Conservation (phyloP, 2,329 filamentous ascomycete species). For the Paramyrothecium sp. region DNA sequence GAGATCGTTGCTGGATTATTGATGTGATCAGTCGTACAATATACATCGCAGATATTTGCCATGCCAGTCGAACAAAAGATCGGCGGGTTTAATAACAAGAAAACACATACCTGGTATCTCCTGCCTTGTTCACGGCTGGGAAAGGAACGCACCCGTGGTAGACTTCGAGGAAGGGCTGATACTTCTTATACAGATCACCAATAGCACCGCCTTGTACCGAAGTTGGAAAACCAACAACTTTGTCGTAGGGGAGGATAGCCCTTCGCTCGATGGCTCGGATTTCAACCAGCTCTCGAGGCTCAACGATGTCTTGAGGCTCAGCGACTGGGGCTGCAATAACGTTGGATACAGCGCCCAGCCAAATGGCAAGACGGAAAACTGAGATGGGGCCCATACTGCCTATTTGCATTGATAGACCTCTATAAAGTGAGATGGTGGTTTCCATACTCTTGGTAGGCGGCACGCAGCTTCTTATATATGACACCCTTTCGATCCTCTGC, state of each 20-base stretch:
- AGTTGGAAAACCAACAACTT: slow-evolving; percentile 21
- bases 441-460: too few species aligned
- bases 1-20: slow-evolving; percentile 29
- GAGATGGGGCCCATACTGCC: not conserved
- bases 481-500: too few species aligned
- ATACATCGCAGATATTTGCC: not conserved
- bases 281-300: not conserved
- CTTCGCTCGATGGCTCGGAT: slow-evolving; percentile 2
- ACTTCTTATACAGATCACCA: slow-evolving; percentile 24
- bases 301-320: not conserved
- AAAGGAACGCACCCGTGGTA: slow-evolving; percentile 62
- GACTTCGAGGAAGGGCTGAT: slow-evolving; percentile 34
- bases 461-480: too few species aligned
- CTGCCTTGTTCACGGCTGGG: slow-evolving; percentile 55
- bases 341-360: not conserved
- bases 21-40: not conserved
- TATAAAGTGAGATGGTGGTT: too few species aligned
- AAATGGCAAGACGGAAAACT: not conserved
- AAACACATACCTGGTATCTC: slow-evolving; percentile 51
- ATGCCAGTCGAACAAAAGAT: not conserved
- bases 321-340: not conserved
- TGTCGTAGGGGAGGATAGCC: slow-evolving; percentile 21
- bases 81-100: not conserved
- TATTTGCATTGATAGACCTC: too few species aligned
- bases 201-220: slow-evolving; percentile 19